phyloP scores from a whole-genome alignment of 2,329 filamentous ascomycete genomes.

The Hortaea werneckii region DNA sequence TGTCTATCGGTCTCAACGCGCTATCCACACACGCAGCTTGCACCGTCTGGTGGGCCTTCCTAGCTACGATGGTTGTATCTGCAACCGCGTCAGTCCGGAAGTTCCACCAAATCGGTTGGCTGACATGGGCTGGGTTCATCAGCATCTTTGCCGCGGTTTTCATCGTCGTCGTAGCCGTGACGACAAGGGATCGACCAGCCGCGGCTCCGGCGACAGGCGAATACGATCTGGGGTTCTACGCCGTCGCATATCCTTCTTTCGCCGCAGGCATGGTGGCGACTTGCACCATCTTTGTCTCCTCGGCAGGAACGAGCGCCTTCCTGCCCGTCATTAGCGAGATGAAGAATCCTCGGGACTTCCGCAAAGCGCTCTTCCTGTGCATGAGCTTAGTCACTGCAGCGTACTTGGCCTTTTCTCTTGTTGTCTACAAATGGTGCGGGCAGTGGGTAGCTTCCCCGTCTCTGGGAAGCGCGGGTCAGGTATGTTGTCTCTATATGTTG shows the following conservation, averaged over 20 bases:
- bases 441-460: slow-evolving; percentile 53
- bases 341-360: slow-evolving; percentile 48
- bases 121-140: slow-evolving; percentile 50
- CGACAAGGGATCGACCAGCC: slow-evolving; percentile 46
- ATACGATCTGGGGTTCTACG: slow-evolving; percentile 50
- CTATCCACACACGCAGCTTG: slow-evolving; percentile 49
- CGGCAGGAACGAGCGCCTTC: slow-evolving; percentile 49
- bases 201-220: slow-evolving; percentile 49
- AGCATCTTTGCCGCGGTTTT: slow-evolving; percentile 27
- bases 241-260: slow-evolving; percentile 46
- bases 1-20: slow-evolving; percentile 50
- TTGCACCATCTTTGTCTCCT: slow-evolving; percentile 50
- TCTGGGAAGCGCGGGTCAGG: slow-evolving; percentile 48
- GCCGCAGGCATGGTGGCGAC: slow-evolving; percentile 48
- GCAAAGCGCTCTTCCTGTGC: slow-evolving; percentile 49
- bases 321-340: slow-evolving; percentile 58
- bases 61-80: slow-evolving; percentile 43
- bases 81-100: slow-evolving; percentile 45
- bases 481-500: not conserved
- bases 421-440: slow-evolving; percentile 53
- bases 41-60: slow-evolving; percentile 46
- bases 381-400: slow-evolving; percentile 48
- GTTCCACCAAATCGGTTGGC: slow-evolving; percentile 51
- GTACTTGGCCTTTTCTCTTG: slow-evolving; percentile 49
- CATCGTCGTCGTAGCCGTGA: slow-evolving; percentile 42